Evolutionary conservation across 345 rosid species (phyloP).

Genomic region (Murraya paniculata): DNA sequence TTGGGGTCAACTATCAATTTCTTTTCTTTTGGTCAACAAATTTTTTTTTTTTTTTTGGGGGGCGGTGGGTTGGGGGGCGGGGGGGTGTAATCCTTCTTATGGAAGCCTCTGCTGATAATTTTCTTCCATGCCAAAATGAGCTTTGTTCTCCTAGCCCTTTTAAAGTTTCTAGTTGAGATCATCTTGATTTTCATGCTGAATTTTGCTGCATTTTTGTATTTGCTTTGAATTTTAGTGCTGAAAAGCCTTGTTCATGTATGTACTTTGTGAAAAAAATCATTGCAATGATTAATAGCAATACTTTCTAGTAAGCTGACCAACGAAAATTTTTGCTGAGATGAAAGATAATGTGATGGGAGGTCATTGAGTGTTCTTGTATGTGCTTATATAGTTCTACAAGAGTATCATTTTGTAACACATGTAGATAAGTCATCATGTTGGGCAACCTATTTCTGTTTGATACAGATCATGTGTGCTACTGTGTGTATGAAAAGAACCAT

Average conservation of each 20-base stretch:
- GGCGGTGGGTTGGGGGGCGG: no score
- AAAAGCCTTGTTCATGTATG: background rate
- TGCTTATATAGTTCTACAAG: background rate
- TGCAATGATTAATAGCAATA: background rate
- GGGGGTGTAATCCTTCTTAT: no score
- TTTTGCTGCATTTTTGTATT: background rate
- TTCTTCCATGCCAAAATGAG: background rate
- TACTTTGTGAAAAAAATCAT: background rate
- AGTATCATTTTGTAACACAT: background rate
- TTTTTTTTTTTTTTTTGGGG: background rate
- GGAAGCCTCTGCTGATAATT: background rate
- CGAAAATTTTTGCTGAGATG: background rate
- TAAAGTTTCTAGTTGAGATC: background rate
- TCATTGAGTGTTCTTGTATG: background rate
- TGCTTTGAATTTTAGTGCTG: background rate
- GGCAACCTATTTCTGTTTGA: background rate
- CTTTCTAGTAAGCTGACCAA: background rate
- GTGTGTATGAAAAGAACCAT: no score
- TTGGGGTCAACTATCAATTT: conserved; percentile 2
- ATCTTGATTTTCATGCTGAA: background rate
- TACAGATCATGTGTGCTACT: background rate
- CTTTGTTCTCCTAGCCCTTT: background rate
- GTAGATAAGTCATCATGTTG: background rate
- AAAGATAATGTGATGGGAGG: background rate
- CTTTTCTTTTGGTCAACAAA: background rate